Evolutionary conservation across 139 green algal genomes (phyloP).

Genomic region (Chlamydomonas incerta): DNA sequence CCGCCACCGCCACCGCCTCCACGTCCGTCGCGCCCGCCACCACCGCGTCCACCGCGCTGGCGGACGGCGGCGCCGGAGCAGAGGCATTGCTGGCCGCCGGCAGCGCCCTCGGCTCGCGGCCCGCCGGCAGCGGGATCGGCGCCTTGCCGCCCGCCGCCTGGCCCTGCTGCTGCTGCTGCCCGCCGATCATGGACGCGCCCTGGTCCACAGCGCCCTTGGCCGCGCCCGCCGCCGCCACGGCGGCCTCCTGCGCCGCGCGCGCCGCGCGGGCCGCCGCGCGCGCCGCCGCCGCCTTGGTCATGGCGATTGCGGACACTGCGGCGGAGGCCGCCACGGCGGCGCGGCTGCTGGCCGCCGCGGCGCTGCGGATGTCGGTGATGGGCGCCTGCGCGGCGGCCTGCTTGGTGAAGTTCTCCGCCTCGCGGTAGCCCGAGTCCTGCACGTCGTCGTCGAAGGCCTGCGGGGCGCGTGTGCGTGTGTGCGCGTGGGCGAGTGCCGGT

Average conservation of each 20-base stretch:
- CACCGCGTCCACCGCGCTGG: not conserved
- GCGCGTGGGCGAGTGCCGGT: too few species aligned
- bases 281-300: slow-evolving; percentile 89
- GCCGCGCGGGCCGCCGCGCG: slow-evolving; percentile 76
- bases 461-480: too few species aligned
- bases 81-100: too few species aligned
- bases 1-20: not conserved
- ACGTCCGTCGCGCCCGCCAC: not conserved
- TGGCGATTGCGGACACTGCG: slow-evolving; percentile 84
- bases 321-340: slow-evolving; percentile 88
- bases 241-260: slow-evolving; percentile 43
- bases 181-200: slow-evolving; percentile 1
- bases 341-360: slow-evolving; percentile 86
- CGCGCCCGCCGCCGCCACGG: slow-evolving; percentile 42
- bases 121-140: not conserved
- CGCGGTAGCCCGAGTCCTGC: slow-evolving; percentile 66
- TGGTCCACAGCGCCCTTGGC: slow-evolving; percentile 18
- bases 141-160: not conserved
- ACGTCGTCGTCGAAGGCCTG: slow-evolving; percentile 82
- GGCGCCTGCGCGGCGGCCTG: slow-evolving; percentile 32
- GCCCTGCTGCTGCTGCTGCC: slow-evolving; percentile 10
- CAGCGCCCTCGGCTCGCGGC: too few species aligned
- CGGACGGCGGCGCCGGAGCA: not conserved
- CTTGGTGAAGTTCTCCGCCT: slow-evolving; percentile 69
- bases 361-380: slow-evolving; percentile 89